phyloP scores from a whole-genome alignment of 2,329 filamentous ascomycete species.

The Alternaria triticina region DNA sequence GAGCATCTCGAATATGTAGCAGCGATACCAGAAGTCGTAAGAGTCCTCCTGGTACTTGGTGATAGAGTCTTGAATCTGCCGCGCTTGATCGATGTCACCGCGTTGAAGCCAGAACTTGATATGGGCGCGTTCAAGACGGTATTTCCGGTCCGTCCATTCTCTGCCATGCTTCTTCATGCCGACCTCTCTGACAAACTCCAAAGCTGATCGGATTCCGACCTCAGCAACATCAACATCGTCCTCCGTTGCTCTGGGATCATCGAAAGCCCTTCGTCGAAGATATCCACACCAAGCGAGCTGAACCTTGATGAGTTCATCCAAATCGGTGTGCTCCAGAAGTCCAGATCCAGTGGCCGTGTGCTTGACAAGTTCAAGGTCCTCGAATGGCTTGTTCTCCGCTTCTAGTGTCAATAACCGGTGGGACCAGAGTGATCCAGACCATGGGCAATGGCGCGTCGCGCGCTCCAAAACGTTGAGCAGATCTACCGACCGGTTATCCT shows the following conservation, averaged over 20 bases:
- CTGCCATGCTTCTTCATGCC: slow-evolving; percentile 79
- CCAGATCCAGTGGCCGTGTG: slow-evolving; percentile 88
- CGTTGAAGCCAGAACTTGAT: slow-evolving; percentile 91
- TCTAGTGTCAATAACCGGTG: slow-evolving; percentile 87
- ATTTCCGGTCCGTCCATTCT: slow-evolving; percentile 81
- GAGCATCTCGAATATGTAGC: slow-evolving; percentile 90
- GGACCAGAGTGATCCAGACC: slow-evolving; percentile 90
- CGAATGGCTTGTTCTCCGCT: slow-evolving; percentile 75
- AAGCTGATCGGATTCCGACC: slow-evolving; percentile 81
- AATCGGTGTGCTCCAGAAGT: slow-evolving; percentile 81
- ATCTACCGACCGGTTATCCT: slow-evolving; percentile 52
- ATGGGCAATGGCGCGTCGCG: slow-evolving; percentile 88
- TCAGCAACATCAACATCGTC: slow-evolving; percentile 84
- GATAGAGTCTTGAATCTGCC: slow-evolving; percentile 77
- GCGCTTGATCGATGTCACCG: slow-evolving; percentile 75
- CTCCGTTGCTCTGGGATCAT: slow-evolving; percentile 72
- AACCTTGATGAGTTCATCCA: slow-evolving; percentile 88
- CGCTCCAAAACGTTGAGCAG: slow-evolving; percentile 77
- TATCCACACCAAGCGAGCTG: slow-evolving; percentile 96
- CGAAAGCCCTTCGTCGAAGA: slow-evolving; percentile 83
- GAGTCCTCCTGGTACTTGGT: slow-evolving; percentile 73
- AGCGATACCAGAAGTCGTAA: slow-evolving; percentile 92
- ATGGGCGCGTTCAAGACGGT: slow-evolving; percentile 87
- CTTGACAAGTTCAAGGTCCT: slow-evolving; percentile 87
- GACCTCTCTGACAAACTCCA: slow-evolving; percentile 81